Evolutionary conservation across 2,329 filamentous ascomycete genomes (phyloP).

Genomic region (Phaeosphaeria sp.): DNA sequence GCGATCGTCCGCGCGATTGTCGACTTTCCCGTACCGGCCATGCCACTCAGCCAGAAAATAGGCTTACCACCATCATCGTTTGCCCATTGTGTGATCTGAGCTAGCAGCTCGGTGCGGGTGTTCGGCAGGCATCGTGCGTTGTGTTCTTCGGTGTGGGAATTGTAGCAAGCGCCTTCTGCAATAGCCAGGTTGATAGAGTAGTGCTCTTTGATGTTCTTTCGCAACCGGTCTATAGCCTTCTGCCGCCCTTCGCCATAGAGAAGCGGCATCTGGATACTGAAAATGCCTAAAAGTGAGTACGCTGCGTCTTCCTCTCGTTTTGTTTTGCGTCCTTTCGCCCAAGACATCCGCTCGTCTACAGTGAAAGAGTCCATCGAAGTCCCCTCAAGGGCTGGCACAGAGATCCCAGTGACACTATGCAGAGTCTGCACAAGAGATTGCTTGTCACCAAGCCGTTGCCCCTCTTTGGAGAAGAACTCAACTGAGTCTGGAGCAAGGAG

Average conservation of each 20-base stretch:
- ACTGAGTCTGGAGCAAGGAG: neutral
- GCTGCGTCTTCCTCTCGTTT: neutral
- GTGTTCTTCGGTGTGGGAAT: slow-evolving; percentile 16
- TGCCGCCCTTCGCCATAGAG: neutral
- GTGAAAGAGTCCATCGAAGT: neutral
- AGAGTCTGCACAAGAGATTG: neutral
- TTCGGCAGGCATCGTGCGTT: slow-evolving; percentile 20
- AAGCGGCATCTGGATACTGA: neutral
- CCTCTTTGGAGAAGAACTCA: neutral
- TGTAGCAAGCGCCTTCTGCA: slow-evolving; percentile 18
- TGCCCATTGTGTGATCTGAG: slow-evolving; percentile 26
- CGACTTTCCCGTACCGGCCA: neutral
- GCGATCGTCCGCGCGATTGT: neutral
- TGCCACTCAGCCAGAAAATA: slow-evolving; percentile 39
- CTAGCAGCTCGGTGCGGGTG: slow-evolving; percentile 29
- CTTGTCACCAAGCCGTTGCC: neutral
- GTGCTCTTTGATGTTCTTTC: neutral
- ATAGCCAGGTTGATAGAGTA: slow-evolving; percentile 2
- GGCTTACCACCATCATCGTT: slow-evolving; percentile 8
- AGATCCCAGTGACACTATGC: neutral
- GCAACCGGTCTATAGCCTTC: slow-evolving; percentile 1
- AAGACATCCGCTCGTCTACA: neutral
- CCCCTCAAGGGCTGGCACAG: neutral
- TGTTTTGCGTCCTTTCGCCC: neutral
- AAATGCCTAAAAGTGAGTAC: neutral